Percentiles rank a stretch among this genome's conserved stretches.
These are phyloP conservation scores for Thuidium tamariscinum DNA, from an alignment of 225 moss, liverwort and hornwort genomes.

Conservation along the genomic window DNA sequence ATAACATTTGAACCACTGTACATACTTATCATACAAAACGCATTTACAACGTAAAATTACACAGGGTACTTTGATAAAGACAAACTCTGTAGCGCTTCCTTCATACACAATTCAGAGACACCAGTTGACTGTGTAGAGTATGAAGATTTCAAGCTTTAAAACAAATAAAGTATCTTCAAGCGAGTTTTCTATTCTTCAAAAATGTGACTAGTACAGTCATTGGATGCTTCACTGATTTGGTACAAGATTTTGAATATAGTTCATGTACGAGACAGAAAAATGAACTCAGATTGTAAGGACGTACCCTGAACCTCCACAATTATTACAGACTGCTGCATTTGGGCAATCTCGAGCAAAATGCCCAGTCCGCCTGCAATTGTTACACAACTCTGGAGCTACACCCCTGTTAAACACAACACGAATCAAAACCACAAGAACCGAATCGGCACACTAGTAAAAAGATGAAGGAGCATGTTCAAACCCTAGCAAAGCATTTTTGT, in stretches of 20 bases:
- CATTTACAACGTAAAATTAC: not conserved
- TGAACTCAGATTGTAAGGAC: not conserved
- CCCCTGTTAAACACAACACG: conserved; percentile 18
- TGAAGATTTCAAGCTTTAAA: no score
- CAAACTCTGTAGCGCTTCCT: not conserved
- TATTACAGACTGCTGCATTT: conserved; percentile 60
- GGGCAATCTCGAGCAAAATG: conserved; percentile 68
- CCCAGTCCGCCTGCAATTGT: conserved; percentile 60
- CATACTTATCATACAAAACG: not conserved
- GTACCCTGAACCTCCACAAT: conserved; percentile 60
- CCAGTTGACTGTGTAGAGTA: no score
- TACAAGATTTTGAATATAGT: no score
- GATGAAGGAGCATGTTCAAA: not conserved
- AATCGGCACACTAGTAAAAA: not conserved
- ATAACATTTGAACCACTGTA: not conserved
- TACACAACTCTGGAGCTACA: conserved; percentile 40
- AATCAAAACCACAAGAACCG: conserved; percentile 1
- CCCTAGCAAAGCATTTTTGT: not conserved
- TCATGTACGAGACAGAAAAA: not conserved
- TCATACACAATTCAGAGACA: not conserved
- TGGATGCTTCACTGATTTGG: no score
- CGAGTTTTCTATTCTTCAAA: no score
- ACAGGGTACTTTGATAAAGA: not conserved
- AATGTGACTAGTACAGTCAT: no score
- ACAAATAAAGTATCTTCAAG: no score